These are phyloP conservation scores for Nakazawaea wyomingensis DNA, from an alignment of 805 yeast genomes.

Conservation along the genomic window DNA sequence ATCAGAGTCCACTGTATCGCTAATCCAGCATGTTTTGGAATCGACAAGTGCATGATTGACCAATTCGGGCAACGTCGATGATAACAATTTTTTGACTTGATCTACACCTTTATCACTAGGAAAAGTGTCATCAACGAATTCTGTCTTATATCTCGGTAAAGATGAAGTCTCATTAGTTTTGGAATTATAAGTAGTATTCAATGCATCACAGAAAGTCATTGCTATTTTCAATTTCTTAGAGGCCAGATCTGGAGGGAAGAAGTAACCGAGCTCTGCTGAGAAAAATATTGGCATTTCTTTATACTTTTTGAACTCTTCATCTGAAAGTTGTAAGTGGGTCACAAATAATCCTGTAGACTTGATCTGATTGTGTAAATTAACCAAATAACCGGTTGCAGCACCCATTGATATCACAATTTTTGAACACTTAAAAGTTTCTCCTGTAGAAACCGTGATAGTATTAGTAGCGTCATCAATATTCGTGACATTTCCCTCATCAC, in stretches of 20 bases:
- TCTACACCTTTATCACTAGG: conserved; percentile 21
- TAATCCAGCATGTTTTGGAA: conserved; percentile 17
- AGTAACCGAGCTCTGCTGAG: conserved; percentile 37
- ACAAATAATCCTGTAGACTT: conserved; percentile 33
- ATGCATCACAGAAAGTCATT: conserved; percentile 21
- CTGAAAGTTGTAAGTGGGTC: conserved; percentile 31
- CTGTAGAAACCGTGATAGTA: conserved; percentile 17
- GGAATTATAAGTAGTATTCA: conserved; percentile 22
- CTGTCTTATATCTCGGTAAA: conserved; percentile 29
- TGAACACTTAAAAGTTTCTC: conserved; percentile 23
- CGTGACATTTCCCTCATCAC: conserved; percentile 14
- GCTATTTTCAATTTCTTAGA: conserved; percentile 33
- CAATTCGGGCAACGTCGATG: conserved; percentile 31
- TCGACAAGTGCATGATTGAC: conserved; percentile 19
- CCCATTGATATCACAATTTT: conserved; percentile 31
- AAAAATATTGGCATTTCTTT: conserved; percentile 37
- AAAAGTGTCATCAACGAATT: conserved; percentile 26
- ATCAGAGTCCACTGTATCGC: conserved; percentile 30
- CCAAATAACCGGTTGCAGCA: conserved; percentile 30
- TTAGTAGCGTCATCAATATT: conserved; percentile 3
- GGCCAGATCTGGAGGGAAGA: conserved; percentile 41
- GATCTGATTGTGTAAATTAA: conserved; percentile 26
- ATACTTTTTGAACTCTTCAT: conserved; percentile 29
- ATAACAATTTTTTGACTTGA: conserved; percentile 24
- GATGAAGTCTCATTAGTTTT: conserved; percentile 18